phyloP scores from a whole-genome alignment of 176 grass and related monocot species.

The Eremochloa ophiuroides region DNA sequence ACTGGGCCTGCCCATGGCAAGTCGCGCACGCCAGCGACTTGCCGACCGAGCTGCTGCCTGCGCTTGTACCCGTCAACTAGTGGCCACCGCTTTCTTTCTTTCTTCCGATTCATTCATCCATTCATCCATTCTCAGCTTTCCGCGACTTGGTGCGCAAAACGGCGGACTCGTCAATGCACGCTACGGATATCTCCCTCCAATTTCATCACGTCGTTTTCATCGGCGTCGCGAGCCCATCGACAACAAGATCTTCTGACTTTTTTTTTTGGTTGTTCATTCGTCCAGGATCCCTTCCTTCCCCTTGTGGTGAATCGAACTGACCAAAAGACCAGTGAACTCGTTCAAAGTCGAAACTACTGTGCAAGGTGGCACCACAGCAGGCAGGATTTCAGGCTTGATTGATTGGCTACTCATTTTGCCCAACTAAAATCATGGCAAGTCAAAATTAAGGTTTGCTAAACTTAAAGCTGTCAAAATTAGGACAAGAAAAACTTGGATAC shows the following conservation, averaged over 20 bases:
- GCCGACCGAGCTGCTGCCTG: not conserved
- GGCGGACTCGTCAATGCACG: slow-evolving; percentile 12
- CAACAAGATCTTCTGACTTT: not conserved
- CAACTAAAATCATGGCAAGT: too few species aligned
- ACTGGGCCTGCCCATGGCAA: not conserved
- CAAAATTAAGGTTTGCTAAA: too few species aligned
- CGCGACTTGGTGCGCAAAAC: not conserved
- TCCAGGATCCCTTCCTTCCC: not conserved
- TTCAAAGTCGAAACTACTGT: too few species aligned
- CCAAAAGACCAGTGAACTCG: not conserved
- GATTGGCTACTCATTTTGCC: too few species aligned
- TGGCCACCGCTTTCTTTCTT: not conserved
- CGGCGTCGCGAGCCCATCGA: not conserved
- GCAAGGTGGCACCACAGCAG: not conserved
- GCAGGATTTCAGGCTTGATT: too few species aligned
- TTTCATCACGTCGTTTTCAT: slow-evolving; percentile 3
- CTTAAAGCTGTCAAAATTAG: too few species aligned
- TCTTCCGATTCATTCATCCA: not conserved
- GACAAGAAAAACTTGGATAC: too few species aligned
- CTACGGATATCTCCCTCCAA: not conserved
- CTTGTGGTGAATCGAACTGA: not conserved
- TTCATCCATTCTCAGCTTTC: not conserved
- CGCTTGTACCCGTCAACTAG: not conserved
- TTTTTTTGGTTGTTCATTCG: not conserved
- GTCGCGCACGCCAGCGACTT: not conserved